These are phyloP conservation scores for Solanum piurae DNA, from an alignment of 257 asterid species.

Conservation along the genomic window DNA sequence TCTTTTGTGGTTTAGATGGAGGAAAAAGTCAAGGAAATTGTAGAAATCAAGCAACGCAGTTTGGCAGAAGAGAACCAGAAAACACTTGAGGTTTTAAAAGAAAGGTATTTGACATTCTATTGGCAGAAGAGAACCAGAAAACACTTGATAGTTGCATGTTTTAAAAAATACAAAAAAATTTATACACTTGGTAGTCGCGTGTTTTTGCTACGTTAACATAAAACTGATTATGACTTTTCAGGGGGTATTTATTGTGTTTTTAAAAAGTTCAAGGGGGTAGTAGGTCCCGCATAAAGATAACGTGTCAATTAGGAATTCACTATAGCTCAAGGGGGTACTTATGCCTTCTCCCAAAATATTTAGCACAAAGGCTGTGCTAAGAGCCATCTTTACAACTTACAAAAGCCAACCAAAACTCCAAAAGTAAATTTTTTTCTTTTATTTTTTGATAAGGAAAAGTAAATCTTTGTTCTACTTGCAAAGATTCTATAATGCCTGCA, in stretches of 20 bases:
- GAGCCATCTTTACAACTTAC: not conserved
- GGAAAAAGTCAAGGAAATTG: constrained; percentile 93
- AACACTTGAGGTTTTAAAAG: constrained; percentile 84
- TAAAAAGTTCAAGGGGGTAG: not conserved
- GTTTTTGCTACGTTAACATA: not conserved
- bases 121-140: not conserved
- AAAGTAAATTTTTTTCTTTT: not conserved
- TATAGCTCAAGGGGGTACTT: not conserved
- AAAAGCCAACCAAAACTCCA: not conserved
- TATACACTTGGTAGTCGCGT: not conserved
- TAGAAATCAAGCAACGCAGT: constrained; percentile 96
- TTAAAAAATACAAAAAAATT: not conserved
- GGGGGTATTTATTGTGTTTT: not conserved
- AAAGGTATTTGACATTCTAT: constrained; percentile 43
- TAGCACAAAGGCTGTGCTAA: not conserved
- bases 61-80: constrained; percentile 99
- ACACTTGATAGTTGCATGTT: not conserved
- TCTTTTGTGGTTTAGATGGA: constrained; percentile 60
- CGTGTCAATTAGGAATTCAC: not conserved
- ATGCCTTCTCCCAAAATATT: not conserved
- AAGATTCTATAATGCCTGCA: not conserved
- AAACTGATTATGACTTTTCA: not conserved
- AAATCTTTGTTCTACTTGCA: not conserved
- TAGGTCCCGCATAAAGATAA: not conserved
- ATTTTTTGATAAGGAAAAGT: not conserved